Evolutionary conservation across 176 grass and related monocot genomes (phyloP).

Genomic region (Oryza officinalis): DNA sequence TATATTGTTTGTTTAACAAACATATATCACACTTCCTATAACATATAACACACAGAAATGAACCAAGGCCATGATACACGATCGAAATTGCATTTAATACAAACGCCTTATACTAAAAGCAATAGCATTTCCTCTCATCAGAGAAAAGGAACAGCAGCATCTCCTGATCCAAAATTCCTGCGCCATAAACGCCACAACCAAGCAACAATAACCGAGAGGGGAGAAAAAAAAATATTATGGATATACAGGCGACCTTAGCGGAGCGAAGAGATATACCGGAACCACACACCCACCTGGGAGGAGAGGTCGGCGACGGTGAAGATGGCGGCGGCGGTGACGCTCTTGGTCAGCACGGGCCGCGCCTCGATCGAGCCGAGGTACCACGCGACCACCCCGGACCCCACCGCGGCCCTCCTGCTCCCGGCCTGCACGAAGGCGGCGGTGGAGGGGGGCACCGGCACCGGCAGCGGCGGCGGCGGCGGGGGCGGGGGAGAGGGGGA

Average conservation of each 20-base stretch:
- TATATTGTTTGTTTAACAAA: not conserved
- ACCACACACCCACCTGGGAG: conserved; percentile 58
- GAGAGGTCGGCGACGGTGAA: conserved; percentile 79
- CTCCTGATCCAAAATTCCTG: not conserved
- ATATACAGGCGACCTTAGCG: not conserved
- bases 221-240: not conserved
- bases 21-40: not conserved
- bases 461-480: conserved; percentile 16
- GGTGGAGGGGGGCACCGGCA: conserved; percentile 1
- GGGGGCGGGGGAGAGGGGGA: not conserved
- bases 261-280: not conserved
- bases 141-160: not conserved
- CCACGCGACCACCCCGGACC: conserved; percentile 55
- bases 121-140: not conserved
- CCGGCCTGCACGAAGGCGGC: not conserved
- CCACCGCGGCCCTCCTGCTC: not conserved
- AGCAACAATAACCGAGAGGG: not conserved
- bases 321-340: conserved; percentile 82
- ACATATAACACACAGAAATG: not conserved
- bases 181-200: not conserved
- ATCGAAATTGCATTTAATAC: not conserved
- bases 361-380: conserved; percentile 74
- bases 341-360: conserved; percentile 81
- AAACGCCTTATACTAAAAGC: not conserved
- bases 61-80: not conserved